Conservation (phyloP, 2,329 filamentous ascomycete species). For the Gnomoniopsis smithogilvyi region DNA sequence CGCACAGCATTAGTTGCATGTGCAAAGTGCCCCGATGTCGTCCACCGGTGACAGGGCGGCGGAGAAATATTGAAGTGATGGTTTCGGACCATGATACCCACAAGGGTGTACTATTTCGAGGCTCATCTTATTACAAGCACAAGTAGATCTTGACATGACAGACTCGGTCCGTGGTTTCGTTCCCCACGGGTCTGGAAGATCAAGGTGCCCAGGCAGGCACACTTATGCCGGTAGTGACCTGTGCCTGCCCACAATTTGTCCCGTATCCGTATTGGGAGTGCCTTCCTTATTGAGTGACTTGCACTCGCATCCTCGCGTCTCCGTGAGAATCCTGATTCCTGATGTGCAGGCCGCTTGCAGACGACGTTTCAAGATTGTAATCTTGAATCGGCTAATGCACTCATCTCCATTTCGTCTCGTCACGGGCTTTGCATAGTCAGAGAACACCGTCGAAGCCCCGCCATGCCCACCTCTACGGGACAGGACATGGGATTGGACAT, state of each 20-base stretch:
- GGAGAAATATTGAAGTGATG: not conserved
- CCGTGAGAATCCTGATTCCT: not conserved
- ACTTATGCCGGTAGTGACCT: no score
- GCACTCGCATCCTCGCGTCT: not conserved
- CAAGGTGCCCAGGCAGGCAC: no score
- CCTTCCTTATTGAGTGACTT: not conserved
- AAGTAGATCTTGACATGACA: no score
- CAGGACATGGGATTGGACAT: no score
- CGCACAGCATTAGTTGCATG: not conserved
- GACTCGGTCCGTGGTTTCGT: no score
- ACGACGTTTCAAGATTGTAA: not conserved
- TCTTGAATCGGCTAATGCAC: not conserved
- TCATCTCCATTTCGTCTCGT: not conserved
- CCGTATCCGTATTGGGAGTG: not conserved
- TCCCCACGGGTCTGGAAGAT: not conserved
- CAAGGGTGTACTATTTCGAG: no score
- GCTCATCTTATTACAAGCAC: no score
- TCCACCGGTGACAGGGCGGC: not conserved
- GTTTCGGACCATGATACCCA: no score
- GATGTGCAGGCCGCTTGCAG: not conserved
- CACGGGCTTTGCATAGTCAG: not conserved
- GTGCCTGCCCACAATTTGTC: not conserved
- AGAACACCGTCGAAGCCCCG: not conserved
- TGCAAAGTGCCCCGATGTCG: no score
- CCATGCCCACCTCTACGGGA: not conserved